Evolutionary conservation across 2,329 filamentous ascomycete genomes (phyloP), one percentile per base, ranked within the genome.

Genomic region (Fonsecaea pedrosoi): DNA sequence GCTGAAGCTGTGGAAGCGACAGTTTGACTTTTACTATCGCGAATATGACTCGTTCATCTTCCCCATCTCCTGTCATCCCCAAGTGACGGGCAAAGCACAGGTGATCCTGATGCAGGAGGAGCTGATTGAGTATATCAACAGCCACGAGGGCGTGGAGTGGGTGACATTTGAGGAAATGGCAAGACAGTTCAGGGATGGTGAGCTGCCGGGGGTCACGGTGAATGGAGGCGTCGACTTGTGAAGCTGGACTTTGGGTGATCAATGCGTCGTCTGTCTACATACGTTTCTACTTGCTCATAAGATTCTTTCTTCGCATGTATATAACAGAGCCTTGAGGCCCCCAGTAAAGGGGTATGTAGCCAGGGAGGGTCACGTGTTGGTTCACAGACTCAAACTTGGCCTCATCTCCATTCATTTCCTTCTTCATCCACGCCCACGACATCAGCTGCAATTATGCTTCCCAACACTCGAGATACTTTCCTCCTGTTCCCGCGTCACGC

Each of bases 111-210:
- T 84, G 80, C 81, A 82, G 72, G 80, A 82, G 73, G 69, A 77
- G 59, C 70, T 83, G n/a, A 82, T 83, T 58, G 78, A 82, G 65
- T 80, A 79, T 72, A 77, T 83, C 62, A 82, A 81, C 69, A 71
- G 70, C 15, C 78, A 81, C 58, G 77, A 80, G 67, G 85, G 78
- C 1, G 77, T 81, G 4, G 77, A 80, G 69, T 80, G 78, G 78
- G 75, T 79, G 54, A 79, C 78, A 0, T 90, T 92, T 81, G 88
- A 86, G 73, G 83, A 90, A 74, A 91, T 92, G 79, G 64, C 53
- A 34, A 88, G 92, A 73, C 86, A 91, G 37, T 92, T 92, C 77
- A 92, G 91, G 80, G 82, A 61, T 3, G 59, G 59, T 12, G 48
- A 53, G 40, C n/a, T 61, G 12, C 9, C 30, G 40, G 57, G 57